These are phyloP conservation scores for Zea luxurians DNA, from an alignment of 176 grass and related monocot genomes.

Conservation along the genomic window DNA sequence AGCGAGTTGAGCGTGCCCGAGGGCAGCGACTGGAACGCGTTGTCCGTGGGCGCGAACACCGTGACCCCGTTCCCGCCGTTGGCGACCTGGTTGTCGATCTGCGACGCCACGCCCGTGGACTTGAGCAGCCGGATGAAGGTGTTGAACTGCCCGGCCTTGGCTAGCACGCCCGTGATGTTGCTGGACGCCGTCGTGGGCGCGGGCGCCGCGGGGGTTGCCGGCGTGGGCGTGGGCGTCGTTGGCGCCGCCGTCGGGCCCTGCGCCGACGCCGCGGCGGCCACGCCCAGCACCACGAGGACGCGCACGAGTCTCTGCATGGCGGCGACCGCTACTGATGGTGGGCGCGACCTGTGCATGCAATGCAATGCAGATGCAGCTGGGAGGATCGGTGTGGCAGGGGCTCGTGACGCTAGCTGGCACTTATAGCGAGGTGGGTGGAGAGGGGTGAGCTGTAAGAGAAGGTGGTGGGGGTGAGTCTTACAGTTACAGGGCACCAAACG, in stretches of 20 bases:
- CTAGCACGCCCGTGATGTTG: constrained; percentile 83
- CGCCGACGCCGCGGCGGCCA: neutral
- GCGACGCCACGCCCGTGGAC: constrained; percentile 56
- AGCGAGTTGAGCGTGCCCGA: constrained; percentile 88
- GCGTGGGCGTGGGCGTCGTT: neutral
- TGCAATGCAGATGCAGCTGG: neutral
- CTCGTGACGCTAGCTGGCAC: neutral
- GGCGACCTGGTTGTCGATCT: constrained; percentile 96
- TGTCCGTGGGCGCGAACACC: constrained; percentile 90
- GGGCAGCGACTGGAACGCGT: constrained; percentile 76
- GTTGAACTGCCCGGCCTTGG: constrained; percentile 82
- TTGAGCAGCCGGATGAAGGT: constrained; percentile 70
- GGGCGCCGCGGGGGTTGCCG: constrained; percentile 15
- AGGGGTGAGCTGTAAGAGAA: constrained; percentile 52
- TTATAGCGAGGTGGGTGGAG: constrained; percentile 42
- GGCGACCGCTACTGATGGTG: neutral
- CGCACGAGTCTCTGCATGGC: constrained; percentile 33
- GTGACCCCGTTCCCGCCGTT: constrained; percentile 77
- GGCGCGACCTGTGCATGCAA: neutral
- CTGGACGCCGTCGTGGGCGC: constrained; percentile 34
- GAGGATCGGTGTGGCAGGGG: neutral
- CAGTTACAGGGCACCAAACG: constrained; percentile 54
- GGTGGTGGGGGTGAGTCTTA: constrained; percentile 43
- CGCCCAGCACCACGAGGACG: neutral
- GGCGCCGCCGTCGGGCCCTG: constrained; percentile 48